These are phyloP conservation scores for Astrothelium subdiscretum DNA, from an alignment of 495 filamentous ascomycete genomes.

Conservation along the genomic window DNA sequence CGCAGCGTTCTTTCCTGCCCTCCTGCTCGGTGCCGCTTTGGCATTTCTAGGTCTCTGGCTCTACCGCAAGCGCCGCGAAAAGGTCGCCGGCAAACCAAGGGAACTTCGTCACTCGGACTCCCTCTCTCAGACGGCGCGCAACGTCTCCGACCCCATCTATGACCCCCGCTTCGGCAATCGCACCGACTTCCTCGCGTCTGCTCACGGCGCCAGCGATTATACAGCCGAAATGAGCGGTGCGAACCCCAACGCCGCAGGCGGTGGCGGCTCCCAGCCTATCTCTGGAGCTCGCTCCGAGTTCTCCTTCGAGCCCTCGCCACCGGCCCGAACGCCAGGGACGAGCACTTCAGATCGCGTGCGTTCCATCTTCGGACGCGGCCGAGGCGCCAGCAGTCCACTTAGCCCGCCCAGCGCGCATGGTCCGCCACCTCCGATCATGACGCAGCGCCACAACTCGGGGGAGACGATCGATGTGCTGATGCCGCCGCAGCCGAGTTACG, in stretches of 20 bases:
- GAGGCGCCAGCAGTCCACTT: constrained; percentile 10
- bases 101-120: constrained; percentile 26
- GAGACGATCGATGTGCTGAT: constrained; percentile 31
- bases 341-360: background rate
- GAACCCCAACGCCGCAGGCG: constrained; percentile 6
- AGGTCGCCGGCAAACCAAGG: constrained; percentile 12
- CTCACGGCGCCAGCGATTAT: constrained; percentile 20
- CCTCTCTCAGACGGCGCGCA: constrained; percentile 33
- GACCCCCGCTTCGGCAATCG: constrained; percentile 36
- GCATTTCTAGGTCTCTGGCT: constrained; percentile 35
- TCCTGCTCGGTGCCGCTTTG: constrained; percentile 41
- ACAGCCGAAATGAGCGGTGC: constrained; percentile 2
- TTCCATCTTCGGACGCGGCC: background rate
- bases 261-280: constrained; percentile 6
- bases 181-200: constrained; percentile 41
- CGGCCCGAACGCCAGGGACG: background rate
- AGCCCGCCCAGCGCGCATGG: background rate
- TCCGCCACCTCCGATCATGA: background rate
- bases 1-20: constrained; percentile 54
- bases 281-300: background rate
- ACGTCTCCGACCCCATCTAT: constrained; percentile 44
- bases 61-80: constrained; percentile 24
- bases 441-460: constrained; percentile 9
- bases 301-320: background rate
- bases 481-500: constrained; percentile 16